Evolutionary conservation across 2,329 filamentous ascomycete species (phyloP).

Genomic region (Aspergillus sp.): DNA sequence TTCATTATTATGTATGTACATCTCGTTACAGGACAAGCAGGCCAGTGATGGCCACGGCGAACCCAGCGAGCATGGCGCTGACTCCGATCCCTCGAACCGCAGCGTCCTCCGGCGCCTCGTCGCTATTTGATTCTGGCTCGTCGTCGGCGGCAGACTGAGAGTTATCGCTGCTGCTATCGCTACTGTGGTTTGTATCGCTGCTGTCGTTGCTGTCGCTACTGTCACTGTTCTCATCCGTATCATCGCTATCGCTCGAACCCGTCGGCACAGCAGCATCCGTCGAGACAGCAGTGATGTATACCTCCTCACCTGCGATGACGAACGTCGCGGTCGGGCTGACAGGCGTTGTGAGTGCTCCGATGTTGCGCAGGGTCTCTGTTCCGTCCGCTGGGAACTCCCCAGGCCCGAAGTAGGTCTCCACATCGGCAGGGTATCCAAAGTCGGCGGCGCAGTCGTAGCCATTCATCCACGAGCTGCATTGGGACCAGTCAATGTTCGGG

Average conservation of each 20-base stretch:
- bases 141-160: neutral
- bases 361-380: slow-evolving; percentile 11
- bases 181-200: neutral
- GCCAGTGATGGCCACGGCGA: neutral
- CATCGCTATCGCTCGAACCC: neutral
- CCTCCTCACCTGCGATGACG: neutral
- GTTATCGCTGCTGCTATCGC: neutral
- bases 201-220: neutral
- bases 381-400: neutral
- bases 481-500: neutral
- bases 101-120: neutral
- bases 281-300: neutral
- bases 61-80: neutral
- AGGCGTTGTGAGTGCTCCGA: slow-evolving; percentile 7
- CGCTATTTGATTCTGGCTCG: neutral
- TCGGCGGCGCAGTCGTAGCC: slow-evolving; percentile 9
- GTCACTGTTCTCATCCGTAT: neutral
- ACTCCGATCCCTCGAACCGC: neutral
- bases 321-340: slow-evolving; percentile 1
- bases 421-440: slow-evolving; percentile 9
- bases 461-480: neutral
- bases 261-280: slow-evolving; percentile 10
- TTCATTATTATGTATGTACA: neutral
- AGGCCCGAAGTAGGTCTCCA: slow-evolving; percentile 9
- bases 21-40: neutral